Base-by-base conservation (phyloP, 2,329 filamentous ascomycete species). In the Microdochium paspali region DNA sequence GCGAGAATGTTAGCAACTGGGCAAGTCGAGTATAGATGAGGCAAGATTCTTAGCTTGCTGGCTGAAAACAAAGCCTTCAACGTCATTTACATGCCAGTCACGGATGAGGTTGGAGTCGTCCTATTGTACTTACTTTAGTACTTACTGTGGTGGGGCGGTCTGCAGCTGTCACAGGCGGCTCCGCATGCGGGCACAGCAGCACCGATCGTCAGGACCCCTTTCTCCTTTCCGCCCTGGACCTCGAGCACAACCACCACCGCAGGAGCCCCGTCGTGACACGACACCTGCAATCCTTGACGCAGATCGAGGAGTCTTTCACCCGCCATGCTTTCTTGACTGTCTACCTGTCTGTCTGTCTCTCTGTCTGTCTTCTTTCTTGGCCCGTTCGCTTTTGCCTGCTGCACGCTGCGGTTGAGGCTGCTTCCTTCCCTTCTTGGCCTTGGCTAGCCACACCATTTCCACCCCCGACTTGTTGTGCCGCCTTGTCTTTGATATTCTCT, bases 401-500 rank as follows among this genome's bases (percentile, higher is more conserved):
- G 35, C 35, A 10, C 13, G 4, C 35, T 12, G 35, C 35, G 18
- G 35, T n/a, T n/a, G 10, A 35, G 31, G 31, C 35, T 21, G 10
- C 15, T 40, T 40, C 35, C 10, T 20, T 40, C 35, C 35, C 23
- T 40, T 40, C 23, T 44, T 23, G 12, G 42, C n/a, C 23, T 15
- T 21, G 21, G 18, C 23, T 43, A 12, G 39, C 18, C 42, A 15
- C 42, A 21, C 23, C 32, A 18, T 40, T n/a, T n/a, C 18, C 32
- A 40, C 18, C 32, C 15, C 20, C 32, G 18, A 7, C 32, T 9
- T 21, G 7, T 21, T 21, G 32, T n/a, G 9, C 32, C n/a, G n/a
- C n/a, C n/a, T n/a, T n/a, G n/a, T n/a, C n/a, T n/a, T n/a, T 18
- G 9, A 24, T 42, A 7, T 65, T 57, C 53, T 51, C 54, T 63